These are phyloP conservation scores for Paradendryphiella salina DNA, from an alignment of 2,329 filamentous ascomycete genomes.

Conservation along the genomic window DNA sequence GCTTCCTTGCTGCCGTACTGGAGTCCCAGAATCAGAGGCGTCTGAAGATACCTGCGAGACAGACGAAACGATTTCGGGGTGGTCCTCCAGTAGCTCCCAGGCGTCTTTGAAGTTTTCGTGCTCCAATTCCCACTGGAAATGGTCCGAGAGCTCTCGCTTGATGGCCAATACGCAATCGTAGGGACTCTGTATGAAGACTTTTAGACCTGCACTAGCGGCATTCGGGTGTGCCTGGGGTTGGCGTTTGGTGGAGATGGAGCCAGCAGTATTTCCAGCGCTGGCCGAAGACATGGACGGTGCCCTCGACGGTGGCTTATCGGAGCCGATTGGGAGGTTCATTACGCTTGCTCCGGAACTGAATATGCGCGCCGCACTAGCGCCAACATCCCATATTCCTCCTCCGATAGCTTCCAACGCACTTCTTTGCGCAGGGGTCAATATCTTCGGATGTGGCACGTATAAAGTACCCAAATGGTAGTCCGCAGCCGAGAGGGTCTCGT, in stretches of 20 bases:
- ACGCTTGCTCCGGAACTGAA: constrained; percentile 87
- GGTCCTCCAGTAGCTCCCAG: constrained; percentile 85
- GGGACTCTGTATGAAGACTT: constrained; percentile 94
- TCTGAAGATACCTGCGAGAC: constrained; percentile 46
- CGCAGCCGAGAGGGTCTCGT: constrained; percentile 79
- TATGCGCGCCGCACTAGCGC: constrained; percentile 81
- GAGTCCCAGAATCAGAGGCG: constrained; percentile 49
- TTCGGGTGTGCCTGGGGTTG: constrained; percentile 51
- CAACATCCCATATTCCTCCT: constrained; percentile 83
- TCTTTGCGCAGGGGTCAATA: constrained; percentile 64
- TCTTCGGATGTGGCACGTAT: constrained; percentile 71
- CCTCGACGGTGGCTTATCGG: constrained; percentile 38
- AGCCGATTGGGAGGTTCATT: constrained; percentile 49
- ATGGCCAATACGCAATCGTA: constrained; percentile 95
- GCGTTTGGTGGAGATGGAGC: constrained; percentile 27
- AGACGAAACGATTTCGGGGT: constrained; percentile 69
- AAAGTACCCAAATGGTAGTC: constrained; percentile 91
- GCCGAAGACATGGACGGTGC: constrained; percentile 41
- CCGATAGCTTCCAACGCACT: constrained; percentile 78
- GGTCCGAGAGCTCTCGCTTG: constrained; percentile 82
- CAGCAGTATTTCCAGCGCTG: constrained; percentile 37
- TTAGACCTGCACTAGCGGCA: constrained; percentile 61
- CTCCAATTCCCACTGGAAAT: constrained; percentile 82
- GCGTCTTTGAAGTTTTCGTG: constrained; percentile 80
- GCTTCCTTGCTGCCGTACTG: constrained; percentile 50